These are phyloP conservation scores for Aspergillus thermomutatus DNA, from an alignment of 2,329 filamentous ascomycete genomes.

Conservation along the genomic window DNA sequence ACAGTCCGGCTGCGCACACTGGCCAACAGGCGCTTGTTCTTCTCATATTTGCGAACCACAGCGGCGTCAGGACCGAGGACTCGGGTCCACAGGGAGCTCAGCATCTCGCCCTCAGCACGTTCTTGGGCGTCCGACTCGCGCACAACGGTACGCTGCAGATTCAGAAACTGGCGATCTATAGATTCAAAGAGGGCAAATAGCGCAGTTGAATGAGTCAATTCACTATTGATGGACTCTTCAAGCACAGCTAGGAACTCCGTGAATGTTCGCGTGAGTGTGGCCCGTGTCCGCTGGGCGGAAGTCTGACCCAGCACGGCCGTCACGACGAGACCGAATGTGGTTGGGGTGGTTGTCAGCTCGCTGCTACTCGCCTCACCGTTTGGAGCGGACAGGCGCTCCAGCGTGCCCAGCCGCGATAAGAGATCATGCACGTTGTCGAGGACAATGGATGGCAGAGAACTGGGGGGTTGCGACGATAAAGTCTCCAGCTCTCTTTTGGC, in stretches of 20 bases:
- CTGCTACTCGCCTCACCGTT: slow-evolving; percentile 17
- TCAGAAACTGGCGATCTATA: slow-evolving; percentile 86
- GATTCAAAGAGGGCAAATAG: slow-evolving; percentile 88
- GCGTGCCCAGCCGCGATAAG: slow-evolving; percentile 54
- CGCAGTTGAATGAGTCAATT: slow-evolving; percentile 73
- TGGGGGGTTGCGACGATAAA: slow-evolving; percentile 60
- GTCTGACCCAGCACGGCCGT: slow-evolving; percentile 76
- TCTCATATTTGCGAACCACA: slow-evolving; percentile 84
- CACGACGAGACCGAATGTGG: slow-evolving; percentile 64
- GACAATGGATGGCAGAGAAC: slow-evolving; percentile 62
- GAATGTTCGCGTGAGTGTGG: slow-evolving; percentile 81
- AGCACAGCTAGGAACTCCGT: slow-evolving; percentile 81
- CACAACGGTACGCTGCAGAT: slow-evolving; percentile 78
- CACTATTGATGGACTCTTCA: slow-evolving; percentile 82
- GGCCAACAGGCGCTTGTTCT: slow-evolving; percentile 75
- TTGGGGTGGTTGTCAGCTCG: slow-evolving; percentile 49
- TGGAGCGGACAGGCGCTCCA: slow-evolving; percentile 37
- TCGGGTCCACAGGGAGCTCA: slow-evolving; percentile 80
- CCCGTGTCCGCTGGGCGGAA: slow-evolving; percentile 73
- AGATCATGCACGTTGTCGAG: slow-evolving; percentile 82
- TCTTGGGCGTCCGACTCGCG: slow-evolving; percentile 82
- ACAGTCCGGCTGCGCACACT: slow-evolving; percentile 80
- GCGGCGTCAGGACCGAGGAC: slow-evolving; percentile 73
- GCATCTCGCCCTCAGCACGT: slow-evolving; percentile 72
- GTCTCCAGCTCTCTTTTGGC: slow-evolving; percentile 77